Base-by-base conservation (phyloP, 2,329 filamentous ascomycete genomes). In the Macroventuria anomochaeta region DNA sequence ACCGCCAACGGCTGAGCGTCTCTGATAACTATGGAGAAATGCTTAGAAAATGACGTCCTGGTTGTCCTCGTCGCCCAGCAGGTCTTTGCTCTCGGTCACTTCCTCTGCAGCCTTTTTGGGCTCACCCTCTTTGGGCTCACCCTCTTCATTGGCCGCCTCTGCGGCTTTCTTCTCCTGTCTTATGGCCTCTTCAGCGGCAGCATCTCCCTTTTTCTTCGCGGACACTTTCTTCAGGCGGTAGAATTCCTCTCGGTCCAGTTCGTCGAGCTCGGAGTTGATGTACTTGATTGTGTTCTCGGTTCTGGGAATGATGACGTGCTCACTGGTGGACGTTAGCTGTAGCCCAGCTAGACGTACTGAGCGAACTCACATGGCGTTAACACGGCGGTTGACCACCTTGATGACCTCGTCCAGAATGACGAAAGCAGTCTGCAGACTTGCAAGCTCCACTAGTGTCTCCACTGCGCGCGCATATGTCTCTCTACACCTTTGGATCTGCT, bases 281-380 rank as follows among this genome's bases (percentile, higher is more conserved):
- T 97, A 99, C 79, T 96, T 97, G 81, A 99, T 99, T n/a, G 95
- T 99, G 71, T 97, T 99, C 75, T 99, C 95, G 12, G 95, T 99
- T 63, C 95, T 85, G 11, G 95, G 95, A 68, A 99, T 99, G 65
- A 99, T 97, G 66, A 99, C 91, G 75, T 96, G 90, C 76, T 95
- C 90, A 69, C 86, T 89, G 63, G 15, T 23, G 42, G 25, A 2
- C 17, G 57, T 73, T 43, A 73, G 69, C 25, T 28, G 32, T 18
- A 10, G 2, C 6, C 15, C 20, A 23, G 18, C 12, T 13, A 15
- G 21, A 33, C 21, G 36, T 43, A 26, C 37, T 33, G n/a, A 29
- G 21, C 21, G 57, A 58, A 80, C 85, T 76, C 79, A 91, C 88
- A 97, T 97, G 52, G 93, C 93, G 72, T 97, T 97, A 15, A 97